A percentile compares a stretch with the other conserved stretches of the same genome.
These are phyloP conservation scores for Penstemon barbatus DNA, from an alignment of 257 asterid genomes.

Conservation along the genomic window DNA sequence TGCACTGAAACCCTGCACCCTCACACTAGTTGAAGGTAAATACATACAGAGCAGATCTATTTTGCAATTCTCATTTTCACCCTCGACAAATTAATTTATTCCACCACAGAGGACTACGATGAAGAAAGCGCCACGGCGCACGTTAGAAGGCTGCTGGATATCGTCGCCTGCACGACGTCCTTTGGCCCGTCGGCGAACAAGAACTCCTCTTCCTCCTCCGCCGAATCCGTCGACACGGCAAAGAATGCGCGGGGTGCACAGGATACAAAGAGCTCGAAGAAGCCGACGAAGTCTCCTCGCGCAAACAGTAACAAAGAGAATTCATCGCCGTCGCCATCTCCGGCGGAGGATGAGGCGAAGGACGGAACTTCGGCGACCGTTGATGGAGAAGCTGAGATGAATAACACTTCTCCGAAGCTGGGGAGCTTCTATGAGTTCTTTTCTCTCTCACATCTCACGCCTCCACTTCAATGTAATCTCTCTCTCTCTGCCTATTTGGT, in stretches of 20 bases:
- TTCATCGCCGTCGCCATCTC: constrained; percentile 55
- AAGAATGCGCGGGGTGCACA: constrained; percentile 51
- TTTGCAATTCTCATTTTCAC: constrained; percentile 20
- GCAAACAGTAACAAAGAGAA: constrained; percentile 38
- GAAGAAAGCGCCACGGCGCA: constrained; percentile 87
- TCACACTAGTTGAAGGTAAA: constrained; percentile 83
- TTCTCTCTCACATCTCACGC: constrained; percentile 94
- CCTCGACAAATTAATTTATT: constrained; percentile 27
- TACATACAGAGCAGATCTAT: not conserved
- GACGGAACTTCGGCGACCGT: constrained; percentile 39
- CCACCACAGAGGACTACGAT: constrained; percentile 76
- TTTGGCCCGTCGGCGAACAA: constrained; percentile 76
- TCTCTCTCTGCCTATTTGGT: constrained; percentile 9
- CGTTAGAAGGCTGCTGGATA: constrained; percentile 75
- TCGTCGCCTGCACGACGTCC: constrained; percentile 81
- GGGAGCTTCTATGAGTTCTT: constrained; percentile 96
- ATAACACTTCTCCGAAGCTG: constrained; percentile 72
- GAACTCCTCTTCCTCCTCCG: constrained; percentile 30
- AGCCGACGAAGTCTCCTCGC: constrained; percentile 55
- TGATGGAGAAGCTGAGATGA: constrained; percentile 85
- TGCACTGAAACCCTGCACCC: constrained; percentile 88
- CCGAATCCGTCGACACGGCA: constrained; percentile 29
- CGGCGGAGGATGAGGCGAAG: constrained; percentile 33
- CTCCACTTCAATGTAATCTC: constrained; percentile 83
- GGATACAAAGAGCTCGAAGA: constrained; percentile 57